A percentile compares a stretch with the other conserved stretches of the same genome.
These are phyloP conservation scores for Cordyceps javanica DNA, from an alignment of 2,329 filamentous ascomycete genomes.

Conservation along the genomic window DNA sequence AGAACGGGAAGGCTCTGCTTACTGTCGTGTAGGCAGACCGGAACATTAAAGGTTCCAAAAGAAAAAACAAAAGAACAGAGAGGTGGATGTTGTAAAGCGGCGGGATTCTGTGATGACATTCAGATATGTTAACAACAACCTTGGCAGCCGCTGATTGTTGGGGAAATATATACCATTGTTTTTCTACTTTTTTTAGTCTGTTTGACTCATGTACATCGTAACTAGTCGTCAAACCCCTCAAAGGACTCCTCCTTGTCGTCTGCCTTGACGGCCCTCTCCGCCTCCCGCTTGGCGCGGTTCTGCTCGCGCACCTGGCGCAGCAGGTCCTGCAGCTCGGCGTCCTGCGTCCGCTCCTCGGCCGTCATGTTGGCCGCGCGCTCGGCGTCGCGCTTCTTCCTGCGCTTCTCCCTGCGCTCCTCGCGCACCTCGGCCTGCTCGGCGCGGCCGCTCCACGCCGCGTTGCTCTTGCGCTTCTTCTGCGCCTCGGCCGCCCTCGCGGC, in stretches of 20 bases:
- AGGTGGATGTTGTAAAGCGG: not conserved
- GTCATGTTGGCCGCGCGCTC: slow-evolving; percentile 60
- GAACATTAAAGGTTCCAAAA: no score
- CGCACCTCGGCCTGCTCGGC: slow-evolving; percentile 59
- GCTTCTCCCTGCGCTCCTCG: slow-evolving; percentile 57
- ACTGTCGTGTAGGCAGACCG: no score
- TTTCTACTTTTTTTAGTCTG: not conserved
- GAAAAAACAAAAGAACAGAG: not conserved
- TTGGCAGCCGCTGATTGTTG: not conserved
- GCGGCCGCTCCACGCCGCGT: slow-evolving; percentile 69
- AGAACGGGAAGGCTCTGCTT: no score
- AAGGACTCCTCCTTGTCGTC: slow-evolving; percentile 44
- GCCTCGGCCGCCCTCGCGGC: slow-evolving; percentile 37
- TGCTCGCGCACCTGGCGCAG: slow-evolving; percentile 56
- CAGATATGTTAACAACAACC: not conserved
- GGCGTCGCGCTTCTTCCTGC: slow-evolving; percentile 56
- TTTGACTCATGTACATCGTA: slow-evolving; percentile 7
- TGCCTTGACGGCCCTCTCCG: slow-evolving; percentile 17
- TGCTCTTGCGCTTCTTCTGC: slow-evolving; percentile 53
- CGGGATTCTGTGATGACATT: no score
- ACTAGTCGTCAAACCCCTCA: slow-evolving; percentile 50
- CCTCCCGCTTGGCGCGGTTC: slow-evolving; percentile 40
- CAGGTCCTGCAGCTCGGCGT: slow-evolving; percentile 57
- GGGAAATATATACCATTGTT: not conserved
- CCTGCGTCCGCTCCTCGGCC: slow-evolving; percentile 60